Evolutionary conservation across 768 basidiomycete species (phyloP).

Genomic region (Sutorius australiensis): DNA sequence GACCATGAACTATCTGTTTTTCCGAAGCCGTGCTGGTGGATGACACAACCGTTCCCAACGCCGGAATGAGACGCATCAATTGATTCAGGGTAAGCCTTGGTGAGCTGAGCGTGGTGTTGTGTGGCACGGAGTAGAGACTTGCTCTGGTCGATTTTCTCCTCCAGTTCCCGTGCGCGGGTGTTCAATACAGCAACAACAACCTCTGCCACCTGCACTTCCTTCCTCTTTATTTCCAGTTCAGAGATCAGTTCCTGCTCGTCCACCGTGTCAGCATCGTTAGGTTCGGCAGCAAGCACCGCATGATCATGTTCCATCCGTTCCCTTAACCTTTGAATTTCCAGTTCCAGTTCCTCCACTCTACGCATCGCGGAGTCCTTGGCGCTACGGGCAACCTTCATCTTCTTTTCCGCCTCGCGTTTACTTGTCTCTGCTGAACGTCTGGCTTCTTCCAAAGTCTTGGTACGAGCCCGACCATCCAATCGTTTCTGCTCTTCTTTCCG

Average conservation of each 20-base stretch:
- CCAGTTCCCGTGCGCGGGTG: conserved; percentile 66
- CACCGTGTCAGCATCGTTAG: conserved; percentile 39
- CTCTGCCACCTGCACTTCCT: conserved; percentile 57
- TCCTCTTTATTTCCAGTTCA: conserved; percentile 52
- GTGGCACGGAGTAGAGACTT: conserved; percentile 56
- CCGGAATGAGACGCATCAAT: conserved; percentile 5
- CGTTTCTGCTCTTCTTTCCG: conserved; percentile 80
- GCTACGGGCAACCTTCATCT: conserved; percentile 64
- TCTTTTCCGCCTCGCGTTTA: conserved; percentile 86
- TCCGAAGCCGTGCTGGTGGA: conserved; percentile 9
- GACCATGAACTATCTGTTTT: conserved; percentile 22
- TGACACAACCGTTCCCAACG: conserved; percentile 2
- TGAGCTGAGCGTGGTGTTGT: conserved; percentile 53
- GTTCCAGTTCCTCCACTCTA: conserved; percentile 55
- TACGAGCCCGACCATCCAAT: conserved; percentile 74
- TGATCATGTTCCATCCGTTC: conserved; percentile 55
- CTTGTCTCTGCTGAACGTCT: conserved; percentile 77
- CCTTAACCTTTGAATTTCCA: conserved; percentile 56
- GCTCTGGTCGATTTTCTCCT: conserved; percentile 63
- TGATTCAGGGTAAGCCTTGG: conserved; percentile 33
- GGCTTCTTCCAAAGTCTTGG: conserved; percentile 82
- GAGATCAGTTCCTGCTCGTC: conserved; percentile 43
- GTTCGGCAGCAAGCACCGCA: conserved; percentile 45
- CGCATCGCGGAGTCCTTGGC: conserved; percentile 59
- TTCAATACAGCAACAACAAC: conserved; percentile 61